Conservation (phyloP, 306 rosid species). For the Quercus suber region DNA sequence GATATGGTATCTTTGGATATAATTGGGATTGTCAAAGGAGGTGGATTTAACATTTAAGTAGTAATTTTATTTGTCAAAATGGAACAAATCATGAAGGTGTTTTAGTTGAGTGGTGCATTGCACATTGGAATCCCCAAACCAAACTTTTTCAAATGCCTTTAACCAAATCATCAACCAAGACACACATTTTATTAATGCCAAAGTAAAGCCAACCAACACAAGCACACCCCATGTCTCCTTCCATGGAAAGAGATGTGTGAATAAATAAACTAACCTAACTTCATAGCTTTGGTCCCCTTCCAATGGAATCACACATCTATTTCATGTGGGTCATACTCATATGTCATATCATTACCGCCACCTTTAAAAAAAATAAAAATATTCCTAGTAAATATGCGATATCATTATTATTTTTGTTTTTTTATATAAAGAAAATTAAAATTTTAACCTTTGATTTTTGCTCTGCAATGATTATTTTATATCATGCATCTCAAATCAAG, state of each 20-base stretch:
- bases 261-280: conserved; percentile 37
- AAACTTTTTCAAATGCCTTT: conserved; percentile 19
- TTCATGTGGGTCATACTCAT: conserved; percentile 49
- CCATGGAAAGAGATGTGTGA: conserved; percentile 46
- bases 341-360: conserved; percentile 24
- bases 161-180: conserved; percentile 31
- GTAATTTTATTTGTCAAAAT: conserved; percentile 34
- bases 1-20: conserved; percentile 24
- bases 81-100: conserved; percentile 35
- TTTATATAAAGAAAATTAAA: no score
- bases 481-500: no score
- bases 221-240: conserved; percentile 37
- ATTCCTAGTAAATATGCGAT: no score
- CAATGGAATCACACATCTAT: conserved; percentile 67
- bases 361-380: neutral
- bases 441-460: no score
- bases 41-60: conserved; percentile 16
- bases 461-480: no score
- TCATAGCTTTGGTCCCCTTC: conserved; percentile 48
- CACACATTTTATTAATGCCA: conserved; percentile 20
- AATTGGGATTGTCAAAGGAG: conserved; percentile 43
- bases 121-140: conserved; percentile 42
- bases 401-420: no score
- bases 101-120: conserved; percentile 49
- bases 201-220: conserved; percentile 43